Percentiles rank a stretch among this genome's conserved stretches.
Evolutionary conservation across 75 land plant genomes (phyloP).

Genomic region (Cupressus sempervirens): DNA sequence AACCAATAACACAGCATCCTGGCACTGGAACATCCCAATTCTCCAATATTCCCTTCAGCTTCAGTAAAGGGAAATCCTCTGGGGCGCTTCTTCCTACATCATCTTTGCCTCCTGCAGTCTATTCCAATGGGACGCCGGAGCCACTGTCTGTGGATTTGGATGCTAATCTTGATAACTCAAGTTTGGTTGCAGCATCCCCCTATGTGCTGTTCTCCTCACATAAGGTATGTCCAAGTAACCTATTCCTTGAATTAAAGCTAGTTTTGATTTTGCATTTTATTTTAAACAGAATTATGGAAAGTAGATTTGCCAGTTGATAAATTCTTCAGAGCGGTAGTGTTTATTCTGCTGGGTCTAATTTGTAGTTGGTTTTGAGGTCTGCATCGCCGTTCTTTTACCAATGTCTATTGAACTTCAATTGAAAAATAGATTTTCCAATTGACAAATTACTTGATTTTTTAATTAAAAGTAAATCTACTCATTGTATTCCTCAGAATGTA

Average conservation of each 20-base stretch:
- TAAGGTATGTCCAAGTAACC: conserved; percentile 46
- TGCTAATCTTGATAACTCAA: conserved; percentile 26
- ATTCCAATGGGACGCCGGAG: conserved; percentile 43
- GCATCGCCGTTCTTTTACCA: neutral
- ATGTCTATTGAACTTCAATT: neutral
- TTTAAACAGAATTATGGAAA: neutral
- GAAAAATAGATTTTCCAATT: neutral
- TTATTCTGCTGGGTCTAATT: neutral
- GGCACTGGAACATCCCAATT: conserved; percentile 21
- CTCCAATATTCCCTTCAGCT: conserved; percentile 50
- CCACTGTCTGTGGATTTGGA: conserved; percentile 20
- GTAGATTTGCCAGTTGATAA: neutral
- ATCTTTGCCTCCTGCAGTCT: conserved; percentile 17
- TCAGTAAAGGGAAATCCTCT: conserved; percentile 45
- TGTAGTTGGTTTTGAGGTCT: neutral
- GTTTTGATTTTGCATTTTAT: neutral
- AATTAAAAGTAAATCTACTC: neutral
- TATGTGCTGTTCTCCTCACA: conserved; percentile 85
- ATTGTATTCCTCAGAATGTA: neutral
- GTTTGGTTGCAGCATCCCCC: conserved; percentile 44
- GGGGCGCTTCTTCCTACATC: conserved; percentile 43
- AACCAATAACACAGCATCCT: conserved; percentile 9
- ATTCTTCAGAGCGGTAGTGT: neutral
- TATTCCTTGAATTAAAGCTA: neutral
- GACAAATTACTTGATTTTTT: neutral